Evolutionary conservation across 345 rosid species (phyloP), one percentile per base, ranked within the genome.

Genomic region (Passiflora organensis): DNA sequence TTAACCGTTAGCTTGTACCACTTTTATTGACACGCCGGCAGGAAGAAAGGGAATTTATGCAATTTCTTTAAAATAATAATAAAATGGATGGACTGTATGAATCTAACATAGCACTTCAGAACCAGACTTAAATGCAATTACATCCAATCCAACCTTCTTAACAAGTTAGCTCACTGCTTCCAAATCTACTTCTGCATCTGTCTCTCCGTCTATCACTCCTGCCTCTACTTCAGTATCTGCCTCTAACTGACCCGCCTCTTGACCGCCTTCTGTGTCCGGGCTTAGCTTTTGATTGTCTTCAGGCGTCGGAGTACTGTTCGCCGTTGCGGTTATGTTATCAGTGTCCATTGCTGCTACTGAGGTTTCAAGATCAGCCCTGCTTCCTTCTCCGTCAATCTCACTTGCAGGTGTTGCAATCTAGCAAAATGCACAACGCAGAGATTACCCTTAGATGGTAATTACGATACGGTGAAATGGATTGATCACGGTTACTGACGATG

Each of bases 251-350:
- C 93, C 95, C 0, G 85, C 75, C 62, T 91, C 96, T 62, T 78
- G 96, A 60, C 89, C 90, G 0, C 44, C 72, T 16, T 85, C 90
- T 0, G 79, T 70, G 21, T 88, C 95, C 1, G 94, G 76, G 74
- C 81, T 80, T 25, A 76, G 86, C 84, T 82, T 85, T 70, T 76
- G 85, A 15, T 76, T 79, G 55, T 84, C 98, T 25, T 88, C 96
- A 1, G 86, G 89, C 0, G 88, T 75, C 15, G 84, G 77, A 42
- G 78, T 77, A 60, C 75, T 71, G 59, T 69, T 72, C 28, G 58
- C 74, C 0, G 68, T 53, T 13, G 56, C 63, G 20, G 54, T 70
- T 2, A 56, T 50, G 43, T 58, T 69, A 70, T 86, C 95, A 11
- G 84, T 63, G 36, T 89, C 96, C 91, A 84, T 76, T 2, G 79